A percentile compares a stretch with the other conserved stretches of the same genome.
These are phyloP conservation scores for Neonectria sp. DNA, from an alignment of 2,329 filamentous ascomycete genomes.

Conservation along the genomic window DNA sequence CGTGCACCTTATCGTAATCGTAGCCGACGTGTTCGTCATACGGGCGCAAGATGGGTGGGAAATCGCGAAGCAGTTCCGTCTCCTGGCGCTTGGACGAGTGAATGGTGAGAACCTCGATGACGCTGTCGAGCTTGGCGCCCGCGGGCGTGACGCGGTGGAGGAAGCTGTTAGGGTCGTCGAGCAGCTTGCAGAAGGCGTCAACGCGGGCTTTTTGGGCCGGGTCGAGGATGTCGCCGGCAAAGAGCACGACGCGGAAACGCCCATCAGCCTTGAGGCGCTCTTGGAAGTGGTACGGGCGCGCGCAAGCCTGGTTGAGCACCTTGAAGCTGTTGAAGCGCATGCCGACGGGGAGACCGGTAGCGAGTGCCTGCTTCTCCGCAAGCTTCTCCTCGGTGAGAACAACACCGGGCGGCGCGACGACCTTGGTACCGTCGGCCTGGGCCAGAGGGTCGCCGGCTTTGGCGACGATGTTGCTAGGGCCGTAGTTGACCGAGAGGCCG, in stretches of 20 bases:
- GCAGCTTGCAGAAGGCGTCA: constrained; percentile 60
- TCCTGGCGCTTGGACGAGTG: constrained; percentile 68
- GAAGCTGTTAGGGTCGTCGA: constrained; percentile 57
- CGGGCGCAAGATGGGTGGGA: constrained; percentile 58
- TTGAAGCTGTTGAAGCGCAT: constrained; percentile 73
- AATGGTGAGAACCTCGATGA: constrained; percentile 74
- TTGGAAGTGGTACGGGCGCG: constrained; percentile 72
- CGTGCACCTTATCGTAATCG: constrained; percentile 71
- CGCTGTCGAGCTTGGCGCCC: constrained; percentile 37
- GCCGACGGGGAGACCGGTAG: constrained; percentile 61
- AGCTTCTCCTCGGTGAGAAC: background rate
- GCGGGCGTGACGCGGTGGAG: constrained; percentile 54
- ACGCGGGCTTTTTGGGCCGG: constrained; percentile 61
- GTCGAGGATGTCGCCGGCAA: constrained; percentile 70
- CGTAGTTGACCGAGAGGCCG: constrained; percentile 31
- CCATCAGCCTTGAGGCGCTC: constrained; percentile 70
- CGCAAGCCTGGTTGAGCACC: constrained; percentile 71
- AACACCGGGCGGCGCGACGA: background rate
- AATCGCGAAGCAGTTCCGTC: constrained; percentile 62
- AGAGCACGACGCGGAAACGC: constrained; percentile 72
- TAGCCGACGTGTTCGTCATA: constrained; percentile 64
- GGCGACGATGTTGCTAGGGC: constrained; percentile 28
- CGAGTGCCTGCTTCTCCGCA: constrained; percentile 44
- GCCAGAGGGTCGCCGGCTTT: constrained; percentile 18
- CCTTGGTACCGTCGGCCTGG: background rate